phyloP scores from a whole-genome alignment of 140 eudicot species.

The Senecio squalidus region DNA sequence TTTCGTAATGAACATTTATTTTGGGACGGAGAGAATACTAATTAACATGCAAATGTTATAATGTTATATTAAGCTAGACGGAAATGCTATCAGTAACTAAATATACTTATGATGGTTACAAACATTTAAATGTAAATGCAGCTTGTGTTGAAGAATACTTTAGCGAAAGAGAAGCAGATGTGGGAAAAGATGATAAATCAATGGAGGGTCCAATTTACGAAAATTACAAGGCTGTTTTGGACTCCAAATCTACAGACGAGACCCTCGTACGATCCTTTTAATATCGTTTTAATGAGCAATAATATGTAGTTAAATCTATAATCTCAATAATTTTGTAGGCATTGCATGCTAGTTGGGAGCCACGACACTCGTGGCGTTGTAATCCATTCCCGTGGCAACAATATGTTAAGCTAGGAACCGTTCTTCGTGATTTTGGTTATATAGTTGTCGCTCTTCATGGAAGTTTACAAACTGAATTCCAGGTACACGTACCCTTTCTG shows the following conservation, averaged over 20 bases:
- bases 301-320: neutral
- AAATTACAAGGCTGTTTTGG: slow-evolving; percentile 31
- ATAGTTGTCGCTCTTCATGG: slow-evolving; percentile 40
- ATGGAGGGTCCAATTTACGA: slow-evolving; percentile 46
- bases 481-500: slow-evolving; percentile 12
- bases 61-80: no score
- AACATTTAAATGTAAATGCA: slow-evolving; percentile 2
- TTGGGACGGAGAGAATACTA: no score
- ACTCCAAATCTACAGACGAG: slow-evolving; percentile 31
- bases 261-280: slow-evolving; percentile 21
- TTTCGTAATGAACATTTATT: no score
- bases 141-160: slow-evolving; percentile 44
- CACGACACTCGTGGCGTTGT: slow-evolving; percentile 38
- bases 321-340: slow-evolving; percentile 18
- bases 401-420: slow-evolving; percentile 31
- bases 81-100: no score
- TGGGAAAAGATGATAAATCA: slow-evolving; percentile 21
- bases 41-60: no score
- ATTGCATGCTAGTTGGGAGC: slow-evolving; percentile 43
- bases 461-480: slow-evolving; percentile 34
- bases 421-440: slow-evolving; percentile 42
- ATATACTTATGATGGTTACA: neutral
- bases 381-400: slow-evolving; percentile 39
- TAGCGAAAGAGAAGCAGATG: slow-evolving; percentile 13
- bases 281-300: neutral